phyloP scores from a whole-genome alignment of 2,329 filamentous ascomycete species.

The Tympanopsis confertula region DNA sequence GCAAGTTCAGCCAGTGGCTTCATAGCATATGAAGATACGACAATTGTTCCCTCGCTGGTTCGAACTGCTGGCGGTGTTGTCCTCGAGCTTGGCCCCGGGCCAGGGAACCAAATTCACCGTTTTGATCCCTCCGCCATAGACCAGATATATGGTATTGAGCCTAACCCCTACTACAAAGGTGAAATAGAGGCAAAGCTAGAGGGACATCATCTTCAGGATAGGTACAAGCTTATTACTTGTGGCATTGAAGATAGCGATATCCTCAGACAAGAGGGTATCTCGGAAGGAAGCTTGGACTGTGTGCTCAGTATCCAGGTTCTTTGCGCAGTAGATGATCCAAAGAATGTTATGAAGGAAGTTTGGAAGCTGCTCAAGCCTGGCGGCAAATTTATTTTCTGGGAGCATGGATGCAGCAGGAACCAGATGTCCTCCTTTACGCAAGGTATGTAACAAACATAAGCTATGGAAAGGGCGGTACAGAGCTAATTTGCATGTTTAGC shows the following conservation, averaged over 20 bases:
- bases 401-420: conserved; percentile 20
- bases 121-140: conserved; percentile 18
- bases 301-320: conserved; percentile 29
- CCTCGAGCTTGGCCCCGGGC: conserved; percentile 30
- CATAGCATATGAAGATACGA: conserved; percentile 19
- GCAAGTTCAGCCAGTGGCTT: conserved; percentile 11
- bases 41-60: conserved; percentile 16
- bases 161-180: conserved; percentile 19
- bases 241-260: conserved; percentile 25
- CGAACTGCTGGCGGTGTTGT: conserved; percentile 17
- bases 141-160: conserved; percentile 26
- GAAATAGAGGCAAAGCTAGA: conserved; percentile 16
- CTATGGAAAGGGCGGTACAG: neutral
- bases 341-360: conserved; percentile 16
- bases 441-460: conserved; percentile 10
- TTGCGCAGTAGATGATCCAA: conserved; percentile 21
- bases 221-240: conserved; percentile 22
- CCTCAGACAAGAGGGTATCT: conserved; percentile 21
- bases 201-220: conserved; percentile 16
- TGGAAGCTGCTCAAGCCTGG: conserved; percentile 30
- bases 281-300: conserved; percentile 21
- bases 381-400: conserved; percentile 32
- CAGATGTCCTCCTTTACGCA: conserved; percentile 14
- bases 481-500: conserved; percentile 8
- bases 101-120: conserved; percentile 28